A percentile compares a stretch with the other conserved stretches of the same genome.
Conservation (phyloP, 2,329 filamentous ascomycete genomes). For the Aspergillus uvarum region DNA sequence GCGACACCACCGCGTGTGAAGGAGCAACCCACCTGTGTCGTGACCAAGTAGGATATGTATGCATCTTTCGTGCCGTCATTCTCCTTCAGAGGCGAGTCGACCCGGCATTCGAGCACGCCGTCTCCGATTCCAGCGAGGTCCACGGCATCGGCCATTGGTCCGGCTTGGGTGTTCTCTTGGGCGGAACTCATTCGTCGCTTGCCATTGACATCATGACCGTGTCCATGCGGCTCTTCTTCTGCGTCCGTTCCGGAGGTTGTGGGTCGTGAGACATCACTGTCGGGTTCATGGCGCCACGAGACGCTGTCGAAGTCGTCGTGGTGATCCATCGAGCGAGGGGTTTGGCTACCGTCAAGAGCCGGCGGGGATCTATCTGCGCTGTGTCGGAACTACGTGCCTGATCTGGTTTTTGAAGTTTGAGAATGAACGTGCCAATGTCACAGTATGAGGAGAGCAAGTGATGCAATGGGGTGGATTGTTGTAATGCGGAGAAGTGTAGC, state of each 20-base stretch:
- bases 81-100: constrained; percentile 85
- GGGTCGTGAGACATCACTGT: constrained; percentile 47
- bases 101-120: constrained; percentile 79
- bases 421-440: background rate
- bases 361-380: constrained; percentile 3
- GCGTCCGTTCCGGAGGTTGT: constrained; percentile 44
- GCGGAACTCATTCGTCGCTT: constrained; percentile 50
- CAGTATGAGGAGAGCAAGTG: background rate
- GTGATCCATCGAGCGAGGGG: constrained; percentile 42
- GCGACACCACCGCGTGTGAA: background rate
- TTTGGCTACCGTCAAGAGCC: constrained; percentile 18
- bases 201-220: constrained; percentile 46
- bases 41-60: constrained; percentile 93
- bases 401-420: background rate
- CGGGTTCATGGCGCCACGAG: constrained; percentile 68
- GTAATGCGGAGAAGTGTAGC: constrained; percentile 6
- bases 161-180: constrained; percentile 50
- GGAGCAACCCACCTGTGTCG: constrained; percentile 67
- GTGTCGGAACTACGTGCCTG: background rate
- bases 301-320: constrained; percentile 77
- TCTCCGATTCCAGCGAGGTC: constrained; percentile 66
- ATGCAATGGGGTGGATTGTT: background rate
- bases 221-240: constrained; percentile 37
- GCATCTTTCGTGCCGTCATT: constrained; percentile 95
- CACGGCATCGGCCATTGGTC: constrained; percentile 52